Base-by-base conservation (phyloP, 2,329 filamentous ascomycete species). In the Aspergillus arachidicola region DNA sequence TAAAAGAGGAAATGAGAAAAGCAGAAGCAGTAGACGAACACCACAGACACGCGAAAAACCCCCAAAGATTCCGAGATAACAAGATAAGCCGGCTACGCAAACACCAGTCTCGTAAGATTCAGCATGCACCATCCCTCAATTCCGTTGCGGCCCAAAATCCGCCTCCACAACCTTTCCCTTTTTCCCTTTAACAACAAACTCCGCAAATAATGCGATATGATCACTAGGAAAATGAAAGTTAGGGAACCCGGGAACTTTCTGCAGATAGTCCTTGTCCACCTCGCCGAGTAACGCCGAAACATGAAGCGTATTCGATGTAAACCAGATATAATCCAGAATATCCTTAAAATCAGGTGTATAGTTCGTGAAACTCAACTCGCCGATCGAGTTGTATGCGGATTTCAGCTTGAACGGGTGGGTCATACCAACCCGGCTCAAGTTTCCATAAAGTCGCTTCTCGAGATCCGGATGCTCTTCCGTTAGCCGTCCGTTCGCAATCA, bases 301-400 rank as follows among this genome's bases (percentile, higher is more conserved):
- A 74, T 95, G 91, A 51, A 97, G 83, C 26, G 91, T 89, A 78
- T 95, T 97, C 62, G 93, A 94, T 61, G 93, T 94, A 80, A 96
- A 99, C 93, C 94, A 98, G 72, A 99, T 93, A 79, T 98, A 97
- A 77, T 99, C 95, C 69, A 99, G 91, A 62, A 96, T 92, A 66
- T 93, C 94, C 58, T 88, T 87, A 80, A 97, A 99, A n/a, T 89
- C 88, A 1, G 95, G 94, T 16, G 93, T 96, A 79, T 98, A 99
- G 79, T 99, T 99, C 54, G 95, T 99, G 78, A 97, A 99, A 5
- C 89, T 88, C 71, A 98, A 82, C 75, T 97, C 92, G 62, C 93
- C 91, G 58, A 96, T 90, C 66, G 91, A 87, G 41, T 87, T 87
- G 77, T 99, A 99, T 3, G 93, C 89, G 26, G 95, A 97, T 73